Base-by-base conservation (phyloP, 768 basidiomycete genomes). In the Dentipellis sp. region DNA sequence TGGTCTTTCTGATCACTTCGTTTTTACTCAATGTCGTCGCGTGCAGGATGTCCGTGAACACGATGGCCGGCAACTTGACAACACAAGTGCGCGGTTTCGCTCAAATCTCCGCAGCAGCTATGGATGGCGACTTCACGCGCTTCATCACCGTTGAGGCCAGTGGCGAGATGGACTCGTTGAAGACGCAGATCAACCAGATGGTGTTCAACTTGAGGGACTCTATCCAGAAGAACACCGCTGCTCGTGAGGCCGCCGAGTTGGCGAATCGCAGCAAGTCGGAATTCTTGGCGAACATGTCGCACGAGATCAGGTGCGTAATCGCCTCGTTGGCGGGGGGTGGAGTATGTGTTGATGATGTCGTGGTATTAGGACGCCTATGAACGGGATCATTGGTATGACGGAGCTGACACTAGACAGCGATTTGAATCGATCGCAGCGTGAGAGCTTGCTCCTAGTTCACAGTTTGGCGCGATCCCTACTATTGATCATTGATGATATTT, bases 311-410 rank as follows among this genome's bases (percentile, higher is more conserved):
- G 92, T 91, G 57, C 11, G 84, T 76, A 7, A n/a, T n/a, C 58
- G 14, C 48, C 36, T 52, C 22, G 42, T 54, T 10, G 23, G 40
- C 54, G 51, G 53, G 34, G 16, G 22, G 12, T 5, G 17, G 52
- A 29, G 22, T n/a, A 12, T 22, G 29, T 29, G 34, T 45, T 42
- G 23, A 54, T 47, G 37, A 5, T 58, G 51, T 29, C 55, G 17
- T 19, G 29, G 29, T 34, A 49, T n/a, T 66, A 93, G 95, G 68
- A 98, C 97, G 21, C 97, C 97, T 0, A 99, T 98, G 95, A 99
- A 98, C 67, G 95, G 97, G 66, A 99, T 99, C 69, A 98, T 99
- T 62, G 95, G 95, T n/a, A 94, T 99, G 94, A 99, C 95, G 22
- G 94, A 95, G 70, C 73, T 99, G 56, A 97, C 97, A 10, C 83